These are phyloP conservation scores for Solanum chmielewskii DNA, from an alignment of 257 asterid genomes.

Conservation along the genomic window DNA sequence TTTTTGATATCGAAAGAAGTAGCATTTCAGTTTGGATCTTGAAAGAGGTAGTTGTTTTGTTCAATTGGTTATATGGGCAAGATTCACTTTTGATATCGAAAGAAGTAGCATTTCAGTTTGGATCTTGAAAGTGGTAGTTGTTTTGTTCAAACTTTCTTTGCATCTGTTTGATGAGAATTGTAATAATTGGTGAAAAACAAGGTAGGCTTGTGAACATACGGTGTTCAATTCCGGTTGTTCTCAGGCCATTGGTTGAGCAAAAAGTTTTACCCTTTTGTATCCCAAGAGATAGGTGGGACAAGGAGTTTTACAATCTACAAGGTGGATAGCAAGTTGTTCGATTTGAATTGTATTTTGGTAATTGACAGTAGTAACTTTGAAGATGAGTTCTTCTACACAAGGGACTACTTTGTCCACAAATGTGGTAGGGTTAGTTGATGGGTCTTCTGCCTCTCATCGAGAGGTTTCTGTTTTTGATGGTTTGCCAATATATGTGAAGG, in stretches of 20 bases:
- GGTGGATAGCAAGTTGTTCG: constrained; percentile 38
- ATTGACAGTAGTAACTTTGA: background rate
- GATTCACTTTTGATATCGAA: background rate
- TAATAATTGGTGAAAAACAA: constrained; percentile 23
- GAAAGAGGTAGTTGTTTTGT: background rate
- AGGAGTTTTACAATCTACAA: constrained; percentile 67
- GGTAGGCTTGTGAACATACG: constrained; percentile 72
- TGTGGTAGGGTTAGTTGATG: constrained; percentile 54
- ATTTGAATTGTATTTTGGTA: background rate
- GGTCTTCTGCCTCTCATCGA: constrained; percentile 26
- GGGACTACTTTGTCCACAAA: constrained; percentile 49
- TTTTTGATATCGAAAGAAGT: background rate
- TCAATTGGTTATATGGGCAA: background rate
- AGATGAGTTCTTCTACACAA: constrained; percentile 77
- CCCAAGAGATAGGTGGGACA: constrained; percentile 79
- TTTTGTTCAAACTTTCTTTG: background rate
- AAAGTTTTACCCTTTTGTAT: constrained; percentile 35
- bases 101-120: background rate
- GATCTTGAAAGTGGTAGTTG: background rate
- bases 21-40: background rate
- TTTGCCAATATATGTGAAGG: constrained; percentile 80
- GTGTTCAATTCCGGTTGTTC: constrained; percentile 41
- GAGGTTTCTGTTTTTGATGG: constrained; percentile 44
- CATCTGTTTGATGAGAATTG: constrained; percentile 64
- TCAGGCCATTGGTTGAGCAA: constrained; percentile 66